Evolutionary conservation across 495 filamentous ascomycete genomes (phyloP), one percentile per base, ranked within the genome.

Genomic region (Trypethelium eluteriae): DNA sequence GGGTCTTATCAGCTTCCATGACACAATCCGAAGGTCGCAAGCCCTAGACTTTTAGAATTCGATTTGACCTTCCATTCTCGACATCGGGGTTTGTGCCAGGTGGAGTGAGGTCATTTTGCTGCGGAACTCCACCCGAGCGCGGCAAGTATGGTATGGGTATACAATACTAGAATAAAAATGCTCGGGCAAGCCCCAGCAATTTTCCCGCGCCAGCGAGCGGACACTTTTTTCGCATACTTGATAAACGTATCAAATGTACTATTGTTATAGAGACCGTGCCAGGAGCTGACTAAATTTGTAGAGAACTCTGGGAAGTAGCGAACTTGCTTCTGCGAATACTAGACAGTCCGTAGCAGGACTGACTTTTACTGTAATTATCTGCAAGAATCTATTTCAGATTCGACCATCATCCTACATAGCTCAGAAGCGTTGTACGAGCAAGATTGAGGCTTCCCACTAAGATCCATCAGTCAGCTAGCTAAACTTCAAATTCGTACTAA

Each of bases 51-150:
- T 18, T 34, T 59, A 59, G 4, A 59, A 39, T 18, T 44, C 32
- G 14, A 7, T 5, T 53, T 14, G 53, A 59, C 53, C 53, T 59
- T 59, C 53, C 53, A 36, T 59, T 59, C 18, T 36, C 3, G 53
- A 59, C 53, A 59, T 59, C 53, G 53, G 25, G 25, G 0, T 10
- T 36, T 5, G 7, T 7, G 6, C 36, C 18, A 6, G 7, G 6
- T 9, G 18, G 3, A 7, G 53, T 59, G 53, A 59, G 53, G 53
- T 59, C 53, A 59, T 59, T 32, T 36, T 59, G 32, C 53, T 59
- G 53, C 53, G 53, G 53, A 59, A 32, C 34, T 59, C 53, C 36
- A 59, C 53, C 25, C 53, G 14, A 59, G 36, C 53, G 25, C 7
- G 34, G 53, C 53, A 59, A 36, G 25, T 25, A 25, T 25, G 25